Evolutionary conservation across 2,329 filamentous ascomycete genomes (phyloP).

Genomic region (Colletotrichum paranaense): DNA sequence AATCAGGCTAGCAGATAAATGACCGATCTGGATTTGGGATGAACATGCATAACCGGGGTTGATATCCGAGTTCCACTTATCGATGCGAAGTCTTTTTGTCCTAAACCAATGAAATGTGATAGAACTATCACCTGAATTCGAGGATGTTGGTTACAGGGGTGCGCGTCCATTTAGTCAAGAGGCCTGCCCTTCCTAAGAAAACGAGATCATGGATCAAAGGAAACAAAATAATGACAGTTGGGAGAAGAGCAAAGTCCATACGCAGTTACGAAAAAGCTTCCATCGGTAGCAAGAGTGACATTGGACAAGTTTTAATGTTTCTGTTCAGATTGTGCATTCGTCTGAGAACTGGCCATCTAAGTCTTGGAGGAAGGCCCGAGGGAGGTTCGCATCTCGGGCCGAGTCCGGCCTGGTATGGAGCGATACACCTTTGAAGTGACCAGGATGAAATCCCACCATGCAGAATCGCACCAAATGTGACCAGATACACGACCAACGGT

Average conservation of each 20-base stretch:
- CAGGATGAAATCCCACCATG: not conserved
- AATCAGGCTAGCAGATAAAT: not conserved
- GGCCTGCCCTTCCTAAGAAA: not conserved
- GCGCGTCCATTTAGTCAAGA: not conserved
- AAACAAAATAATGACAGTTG: not conserved
- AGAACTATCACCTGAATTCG: not conserved
- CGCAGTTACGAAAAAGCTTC: no score
- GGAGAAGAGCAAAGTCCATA: no score
- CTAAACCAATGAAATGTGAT: not conserved
- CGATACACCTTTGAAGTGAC: not conserved
- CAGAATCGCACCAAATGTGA: not conserved
- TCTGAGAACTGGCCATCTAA: not conserved
- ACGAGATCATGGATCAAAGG: not conserved
- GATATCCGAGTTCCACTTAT: not conserved
- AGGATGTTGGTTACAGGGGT: not conserved
- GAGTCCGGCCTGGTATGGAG: not conserved
- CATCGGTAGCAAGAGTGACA: no score
- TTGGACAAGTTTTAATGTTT: not conserved
- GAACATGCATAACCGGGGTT: not conserved
- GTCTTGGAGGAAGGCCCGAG: not conserved
- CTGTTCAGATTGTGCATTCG: not conserved
- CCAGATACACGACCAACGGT: not conserved
- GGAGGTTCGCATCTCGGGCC: not conserved
- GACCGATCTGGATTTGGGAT: not conserved
- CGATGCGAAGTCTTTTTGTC: not conserved